Percentiles rank a stretch among this genome's conserved stretches.
phyloP scores from a whole-genome alignment of 148 eudicot genomes.

The Camellia lanceoleosa region DNA sequence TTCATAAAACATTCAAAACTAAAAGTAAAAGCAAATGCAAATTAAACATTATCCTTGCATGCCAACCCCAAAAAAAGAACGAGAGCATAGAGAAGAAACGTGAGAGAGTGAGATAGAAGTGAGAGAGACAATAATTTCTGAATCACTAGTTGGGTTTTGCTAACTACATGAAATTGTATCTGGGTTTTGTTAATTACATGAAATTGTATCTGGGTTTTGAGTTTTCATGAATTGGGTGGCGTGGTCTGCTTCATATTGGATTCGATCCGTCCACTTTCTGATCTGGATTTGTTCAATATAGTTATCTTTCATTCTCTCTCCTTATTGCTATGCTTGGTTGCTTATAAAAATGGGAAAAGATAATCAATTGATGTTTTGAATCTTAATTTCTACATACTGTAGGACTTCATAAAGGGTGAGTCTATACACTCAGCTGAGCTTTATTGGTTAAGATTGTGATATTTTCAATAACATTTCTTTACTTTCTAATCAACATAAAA shows the following conservation, averaged over 20 bases:
- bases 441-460: background rate
- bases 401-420: background rate
- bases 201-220: slow-evolving; percentile 23
- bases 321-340: background rate
- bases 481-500: background rate
- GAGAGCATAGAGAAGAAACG: too few relatives aligned
- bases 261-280: slow-evolving; percentile 29
- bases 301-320: background rate
- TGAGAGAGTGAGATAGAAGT: too few relatives aligned
- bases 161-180: background rate
- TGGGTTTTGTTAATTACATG: slow-evolving; percentile 12
- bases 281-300: slow-evolving; percentile 19
- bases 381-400: background rate
- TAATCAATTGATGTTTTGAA: background rate
- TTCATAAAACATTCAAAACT: too few relatives aligned
- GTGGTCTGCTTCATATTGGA: slow-evolving; percentile 13
- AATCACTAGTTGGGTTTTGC: slow-evolving; percentile 13
- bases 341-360: background rate
- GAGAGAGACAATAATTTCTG: background rate
- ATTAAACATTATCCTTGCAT: too few relatives aligned
- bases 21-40: too few relatives aligned
- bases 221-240: slow-evolving; percentile 12
- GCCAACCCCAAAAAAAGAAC: too few relatives aligned
- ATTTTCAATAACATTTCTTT: background rate
- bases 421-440: background rate